Base-by-base conservation (phyloP, 139 green algal species). In the Diplosphaera chodatii region DNA sequence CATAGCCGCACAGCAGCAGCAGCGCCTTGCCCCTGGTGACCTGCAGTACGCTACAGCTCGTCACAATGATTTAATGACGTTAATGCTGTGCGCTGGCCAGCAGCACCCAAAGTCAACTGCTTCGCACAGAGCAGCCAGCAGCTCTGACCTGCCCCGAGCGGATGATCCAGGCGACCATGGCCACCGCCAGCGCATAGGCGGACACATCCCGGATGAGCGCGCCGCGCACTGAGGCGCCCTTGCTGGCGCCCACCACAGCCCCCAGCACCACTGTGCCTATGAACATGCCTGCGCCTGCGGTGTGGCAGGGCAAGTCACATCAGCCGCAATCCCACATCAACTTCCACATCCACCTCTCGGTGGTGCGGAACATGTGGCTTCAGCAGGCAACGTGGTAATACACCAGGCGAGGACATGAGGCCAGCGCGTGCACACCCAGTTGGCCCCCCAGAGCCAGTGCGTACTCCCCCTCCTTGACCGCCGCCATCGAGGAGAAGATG, bases 161-260 rank as follows among this genome's bases (percentile, higher is more conserved):
- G 67, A 82, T 34, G 2, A 84, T 72, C 63, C 71, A 25, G 0
- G 67, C 68, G 0, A 83, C 63, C 13, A 74, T 70, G 0, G 70
- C 55, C 1, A 88, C 71, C 0, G 83, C 79, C 28, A 87, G 65
- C 48, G 79, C 55, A 73, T 90, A 91, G 20, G 76, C 79, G 21
- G 69, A 72, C 4, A 94, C 77, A 68, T 97, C 92, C 0, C 92
- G 76, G n/a, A 94, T 72, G 33, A 90, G 92, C 21, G 92, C 92
- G 0, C 89, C 87, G 0, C 82, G 66, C 30, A 82, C 89, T 63
- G 74, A 80, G 22, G 82, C 87, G 4, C 91, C 91, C 13, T 72
- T 64, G 32, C 55, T 74, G 15, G 84, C 64, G 5, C 82, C 73
- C 23, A 93, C 74, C 56, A 93, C 76, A 6, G 59, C 62, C 1